phyloP scores from a whole-genome alignment of 805 yeast species.

The Yarrowia phangngaensis region DNA sequence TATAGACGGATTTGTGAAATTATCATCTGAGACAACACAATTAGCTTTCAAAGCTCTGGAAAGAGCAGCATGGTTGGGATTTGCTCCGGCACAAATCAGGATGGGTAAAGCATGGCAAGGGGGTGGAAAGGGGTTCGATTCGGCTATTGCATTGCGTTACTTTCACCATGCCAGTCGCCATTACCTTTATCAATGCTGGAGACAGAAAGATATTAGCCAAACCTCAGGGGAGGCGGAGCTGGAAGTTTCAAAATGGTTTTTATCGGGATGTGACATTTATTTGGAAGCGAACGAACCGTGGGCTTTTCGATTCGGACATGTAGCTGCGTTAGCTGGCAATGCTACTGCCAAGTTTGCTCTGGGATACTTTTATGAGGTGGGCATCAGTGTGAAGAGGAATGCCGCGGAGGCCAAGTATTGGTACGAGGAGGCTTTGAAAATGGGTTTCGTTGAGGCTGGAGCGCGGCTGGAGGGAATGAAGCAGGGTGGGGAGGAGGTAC shows the following conservation, averaged over 20 bases:
- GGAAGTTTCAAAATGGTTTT: conserved; percentile 54
- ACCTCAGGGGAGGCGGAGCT: conserved; percentile 40
- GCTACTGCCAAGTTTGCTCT: conserved; percentile 64
- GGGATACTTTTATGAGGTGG: conserved; percentile 64
- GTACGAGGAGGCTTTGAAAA: conserved; percentile 52
- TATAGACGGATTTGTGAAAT: conserved; percentile 13
- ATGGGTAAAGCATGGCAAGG: conserved; percentile 41
- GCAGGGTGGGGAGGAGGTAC: conserved; percentile 27
- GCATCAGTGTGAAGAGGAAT: conserved; percentile 53
- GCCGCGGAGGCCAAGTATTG: conserved; percentile 46
- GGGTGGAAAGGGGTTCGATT: conserved; percentile 38
- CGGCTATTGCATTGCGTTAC: conserved; percentile 37
- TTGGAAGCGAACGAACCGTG: conserved; percentile 55
- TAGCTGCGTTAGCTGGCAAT: conserved; percentile 59
- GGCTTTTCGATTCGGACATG: conserved; percentile 63
- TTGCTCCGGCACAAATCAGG: conserved; percentile 40
- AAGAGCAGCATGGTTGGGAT: conserved; percentile 41
- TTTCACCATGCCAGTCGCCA: conserved; percentile 40
- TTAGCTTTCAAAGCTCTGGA: conserved; percentile 34
- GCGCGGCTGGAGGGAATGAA: conserved; percentile 34
- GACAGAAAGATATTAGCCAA: conserved; percentile 26
- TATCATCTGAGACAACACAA: not conserved
- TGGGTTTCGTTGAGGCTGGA: conserved; percentile 44
- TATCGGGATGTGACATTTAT: conserved; percentile 60
- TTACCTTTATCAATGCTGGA: conserved; percentile 34